These are phyloP conservation scores for Trichoderma asperellum DNA, from an alignment of 2,329 filamentous ascomycete genomes.

Conservation along the genomic window DNA sequence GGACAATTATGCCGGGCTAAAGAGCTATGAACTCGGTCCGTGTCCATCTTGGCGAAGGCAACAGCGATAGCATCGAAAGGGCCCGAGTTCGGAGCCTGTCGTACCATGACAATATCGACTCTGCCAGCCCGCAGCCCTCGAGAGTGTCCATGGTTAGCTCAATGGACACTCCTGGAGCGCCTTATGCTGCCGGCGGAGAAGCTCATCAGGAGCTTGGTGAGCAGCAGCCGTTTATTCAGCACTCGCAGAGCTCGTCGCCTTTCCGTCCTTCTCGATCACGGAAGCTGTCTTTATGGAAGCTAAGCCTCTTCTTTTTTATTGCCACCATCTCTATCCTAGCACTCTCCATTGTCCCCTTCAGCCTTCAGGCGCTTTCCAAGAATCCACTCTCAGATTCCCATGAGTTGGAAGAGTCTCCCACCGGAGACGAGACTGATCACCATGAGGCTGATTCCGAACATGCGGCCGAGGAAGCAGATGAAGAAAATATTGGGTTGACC, in stretches of 20 bases:
- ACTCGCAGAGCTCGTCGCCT: background rate
- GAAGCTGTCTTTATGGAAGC: conserved; percentile 26
- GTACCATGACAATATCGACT: background rate
- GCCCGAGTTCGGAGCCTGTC: conserved; percentile 2
- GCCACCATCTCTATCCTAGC: conserved; percentile 34
- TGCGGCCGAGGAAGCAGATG: background rate
- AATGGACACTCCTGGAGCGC: conserved; percentile 17
- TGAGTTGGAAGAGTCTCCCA: background rate
- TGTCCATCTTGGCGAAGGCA: background rate
- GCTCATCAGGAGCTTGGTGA: conserved; percentile 6
- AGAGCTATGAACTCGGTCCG: background rate
- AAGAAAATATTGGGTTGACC: background rate
- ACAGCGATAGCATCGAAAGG: background rate
- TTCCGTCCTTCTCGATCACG: conserved; percentile 5
- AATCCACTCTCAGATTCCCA: background rate
- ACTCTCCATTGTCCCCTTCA: conserved; percentile 34
- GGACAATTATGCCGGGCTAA: conserved; percentile 1
- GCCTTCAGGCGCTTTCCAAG: conserved; percentile 27
- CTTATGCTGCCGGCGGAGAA: background rate
- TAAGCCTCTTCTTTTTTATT: conserved; percentile 33
- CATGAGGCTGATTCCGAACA: conserved; percentile 20
- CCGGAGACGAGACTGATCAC: background rate
- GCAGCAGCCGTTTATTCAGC: conserved; percentile 22
- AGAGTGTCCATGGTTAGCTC: background rate
- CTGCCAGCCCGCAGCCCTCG: background rate